These are phyloP conservation scores for Zygoascus hellenicus DNA, from an alignment of 1,139 yeast species.

Conservation along the genomic window DNA sequence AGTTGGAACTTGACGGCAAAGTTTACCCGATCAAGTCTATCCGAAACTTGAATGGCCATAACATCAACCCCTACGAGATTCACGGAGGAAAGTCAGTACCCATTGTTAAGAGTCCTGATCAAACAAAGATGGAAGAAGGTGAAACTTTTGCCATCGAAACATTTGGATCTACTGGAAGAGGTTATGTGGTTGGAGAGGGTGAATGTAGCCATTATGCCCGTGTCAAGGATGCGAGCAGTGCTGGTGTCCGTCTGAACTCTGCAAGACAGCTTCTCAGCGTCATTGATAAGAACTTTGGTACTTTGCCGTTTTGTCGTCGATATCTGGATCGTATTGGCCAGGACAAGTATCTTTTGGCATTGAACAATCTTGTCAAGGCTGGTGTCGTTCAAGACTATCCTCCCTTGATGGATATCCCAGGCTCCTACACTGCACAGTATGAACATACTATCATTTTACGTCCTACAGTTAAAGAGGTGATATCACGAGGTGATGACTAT, in stretches of 20 bases:
- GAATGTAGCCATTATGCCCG: slow-evolving; percentile 92
- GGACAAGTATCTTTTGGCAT: slow-evolving; percentile 84
- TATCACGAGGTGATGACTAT: slow-evolving; percentile 88
- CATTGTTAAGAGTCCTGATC: slow-evolving; percentile 86
- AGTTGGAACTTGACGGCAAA: slow-evolving; percentile 84
- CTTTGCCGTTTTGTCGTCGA: slow-evolving; percentile 94
- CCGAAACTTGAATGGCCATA: slow-evolving; percentile 91
- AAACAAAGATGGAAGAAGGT: slow-evolving; percentile 98
- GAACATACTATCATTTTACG: slow-evolving; percentile 91
- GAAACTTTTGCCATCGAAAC: slow-evolving; percentile 98
- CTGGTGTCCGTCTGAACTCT: slow-evolving; percentile 54
- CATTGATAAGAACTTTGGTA: slow-evolving; percentile 80
- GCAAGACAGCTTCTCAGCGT: slow-evolving; percentile 62
- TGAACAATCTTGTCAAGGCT: slow-evolving; percentile 75
- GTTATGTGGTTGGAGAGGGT: slow-evolving; percentile 78
- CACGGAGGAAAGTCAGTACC: slow-evolving; percentile 98
- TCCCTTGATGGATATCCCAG: slow-evolving; percentile 82
- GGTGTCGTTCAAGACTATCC: slow-evolving; percentile 92
- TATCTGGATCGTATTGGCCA: slow-evolving; percentile 88
- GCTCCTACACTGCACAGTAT: slow-evolving; percentile 91
- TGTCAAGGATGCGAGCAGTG: slow-evolving; percentile 44
- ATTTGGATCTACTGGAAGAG: slow-evolving; percentile 94
- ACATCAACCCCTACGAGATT: slow-evolving; percentile 72
- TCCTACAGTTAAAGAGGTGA: slow-evolving; percentile 89
- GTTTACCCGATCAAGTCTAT: slow-evolving; percentile 81